Evolutionary conservation across 805 yeast genomes (phyloP).

Genomic region (Saccharomycopsis capsularis): DNA sequence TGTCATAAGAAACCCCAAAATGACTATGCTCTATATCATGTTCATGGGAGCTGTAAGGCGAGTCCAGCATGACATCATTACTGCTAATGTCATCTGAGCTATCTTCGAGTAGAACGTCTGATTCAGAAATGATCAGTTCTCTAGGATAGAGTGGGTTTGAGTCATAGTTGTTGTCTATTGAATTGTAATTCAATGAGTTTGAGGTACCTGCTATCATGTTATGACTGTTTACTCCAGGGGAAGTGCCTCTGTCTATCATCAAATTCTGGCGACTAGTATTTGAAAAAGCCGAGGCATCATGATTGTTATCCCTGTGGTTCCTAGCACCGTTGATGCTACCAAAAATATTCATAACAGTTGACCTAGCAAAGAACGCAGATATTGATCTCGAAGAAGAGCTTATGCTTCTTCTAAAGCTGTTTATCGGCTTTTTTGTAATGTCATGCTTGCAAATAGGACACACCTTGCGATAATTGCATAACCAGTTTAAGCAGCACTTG

Average conservation of each 20-base stretch:
- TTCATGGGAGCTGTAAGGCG: background rate
- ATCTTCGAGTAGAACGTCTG: constrained; percentile 2
- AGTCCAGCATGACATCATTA: constrained; percentile 2
- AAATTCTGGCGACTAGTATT: background rate
- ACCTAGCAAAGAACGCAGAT: background rate
- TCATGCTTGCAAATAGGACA: constrained; percentile 56
- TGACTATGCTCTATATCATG: background rate
- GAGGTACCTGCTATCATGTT: background rate
- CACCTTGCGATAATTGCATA: constrained; percentile 42
- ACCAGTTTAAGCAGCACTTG: constrained; percentile 53
- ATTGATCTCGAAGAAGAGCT: background rate
- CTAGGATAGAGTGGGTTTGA: background rate
- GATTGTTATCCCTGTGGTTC: too few relatives aligned
- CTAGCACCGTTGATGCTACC: too few relatives aligned
- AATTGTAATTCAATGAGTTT: background rate
- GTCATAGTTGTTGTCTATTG: background rate
- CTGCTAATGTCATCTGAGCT: constrained; percentile 1
- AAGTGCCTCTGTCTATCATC: constrained; percentile 14
- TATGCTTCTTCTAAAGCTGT: background rate
- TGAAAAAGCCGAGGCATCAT: too few relatives aligned
- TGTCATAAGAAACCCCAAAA: background rate
- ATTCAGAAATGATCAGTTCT: too few relatives aligned
- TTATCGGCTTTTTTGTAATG: constrained; percentile 23
- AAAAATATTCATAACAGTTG: constrained; percentile 2
- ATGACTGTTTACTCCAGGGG: constrained; percentile 5